Evolutionary conservation across 2,329 filamentous ascomycete species (phyloP), one percentile per base, ranked within the genome.

Genomic region (Beauveria varroae): DNA sequence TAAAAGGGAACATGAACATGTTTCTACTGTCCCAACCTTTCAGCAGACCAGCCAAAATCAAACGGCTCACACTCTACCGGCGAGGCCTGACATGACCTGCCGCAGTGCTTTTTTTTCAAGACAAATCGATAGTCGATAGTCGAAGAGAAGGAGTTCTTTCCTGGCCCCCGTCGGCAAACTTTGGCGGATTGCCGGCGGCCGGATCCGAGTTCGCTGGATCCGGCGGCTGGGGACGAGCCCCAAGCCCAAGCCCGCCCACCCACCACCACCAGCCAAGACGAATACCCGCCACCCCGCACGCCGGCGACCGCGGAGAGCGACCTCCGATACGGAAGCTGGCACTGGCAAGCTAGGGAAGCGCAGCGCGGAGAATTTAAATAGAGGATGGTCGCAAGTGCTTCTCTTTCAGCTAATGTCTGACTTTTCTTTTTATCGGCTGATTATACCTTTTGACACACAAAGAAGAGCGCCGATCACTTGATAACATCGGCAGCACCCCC

Each of bases 281-380:
- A 30, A 12, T 14, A 24, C 40, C 28, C 56, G 30, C 46, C 34
- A 43, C 53, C 34, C 55, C 55, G 30, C 57, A 51, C 22, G 34
- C 40, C 50, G 57, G 55, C 24, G 50, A 60, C 60, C 60, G 60
- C 60, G 60, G 60, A 52, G 53, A 62, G 60, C 60, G 60, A 58
- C 55, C 47, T 18, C 52, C 51, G 58, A 43, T 54, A 30, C 44
- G 34, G 34, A 24, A 41, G 22, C 24, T 26, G 37, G 12, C 34
- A 37, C 24, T 41, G 37, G 34, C 34, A 37, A 37, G 34, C 34
- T 37, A 12, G 34, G 52, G 16, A 22, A 46, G 52, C 14, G n/a
- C n/a, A 47, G 43, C n/a, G 24, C 12, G 43, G n/a, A 5, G 37
- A 51, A 1, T 43, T 54, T 41, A 54, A 57, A 47, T 22, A 26